Percentiles rank a stretch among this genome's conserved stretches.
Evolutionary conservation across 2,329 filamentous ascomycete species (phyloP).

Genomic region (Colletotrichum tofieldiae): DNA sequence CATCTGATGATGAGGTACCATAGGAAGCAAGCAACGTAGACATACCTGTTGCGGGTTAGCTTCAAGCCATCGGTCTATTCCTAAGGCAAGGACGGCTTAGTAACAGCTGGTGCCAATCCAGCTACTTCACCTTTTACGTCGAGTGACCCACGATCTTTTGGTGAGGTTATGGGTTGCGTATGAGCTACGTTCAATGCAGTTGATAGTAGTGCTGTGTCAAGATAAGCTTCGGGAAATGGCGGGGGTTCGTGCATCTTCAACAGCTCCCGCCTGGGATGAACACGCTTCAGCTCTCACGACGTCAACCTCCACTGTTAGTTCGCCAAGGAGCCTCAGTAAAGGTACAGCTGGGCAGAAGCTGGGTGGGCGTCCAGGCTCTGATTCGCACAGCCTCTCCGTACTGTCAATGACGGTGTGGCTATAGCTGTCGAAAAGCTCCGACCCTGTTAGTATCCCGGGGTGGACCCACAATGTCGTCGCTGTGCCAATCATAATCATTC

Average conservation of each 20-base stretch:
- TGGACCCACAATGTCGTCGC: not conserved
- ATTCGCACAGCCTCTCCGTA: constrained; percentile 22
- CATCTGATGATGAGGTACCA: not conserved
- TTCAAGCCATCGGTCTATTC: not conserved
- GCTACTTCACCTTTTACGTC: not conserved
- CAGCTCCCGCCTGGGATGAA: not conserved
- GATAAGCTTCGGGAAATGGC: constrained; percentile 9
- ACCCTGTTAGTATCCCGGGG: constrained; percentile 28
- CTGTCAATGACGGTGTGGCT: not conserved
- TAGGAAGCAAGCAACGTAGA: not conserved
- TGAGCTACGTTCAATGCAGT: not conserved
- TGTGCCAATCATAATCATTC: constrained; percentile 15
- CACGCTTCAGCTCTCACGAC: constrained; percentile 7
- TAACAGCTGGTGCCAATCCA: not conserved
- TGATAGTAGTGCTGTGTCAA: constrained; percentile 6
- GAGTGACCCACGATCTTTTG: not conserved
- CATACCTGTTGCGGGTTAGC: not conserved
- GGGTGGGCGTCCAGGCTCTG: not conserved
- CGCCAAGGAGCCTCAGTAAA: no score
- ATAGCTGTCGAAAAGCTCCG: not conserved
- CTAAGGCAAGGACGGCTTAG: not conserved
- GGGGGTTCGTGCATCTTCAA: constrained; percentile 1
- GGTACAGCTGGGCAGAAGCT: not conserved
- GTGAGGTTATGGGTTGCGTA: not conserved
- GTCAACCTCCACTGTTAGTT: constrained; percentile 11